These are phyloP conservation scores for Actinomortierella ambigua DNA, from an alignment of 371 early-diverging fungal species.

Conservation along the genomic window DNA sequence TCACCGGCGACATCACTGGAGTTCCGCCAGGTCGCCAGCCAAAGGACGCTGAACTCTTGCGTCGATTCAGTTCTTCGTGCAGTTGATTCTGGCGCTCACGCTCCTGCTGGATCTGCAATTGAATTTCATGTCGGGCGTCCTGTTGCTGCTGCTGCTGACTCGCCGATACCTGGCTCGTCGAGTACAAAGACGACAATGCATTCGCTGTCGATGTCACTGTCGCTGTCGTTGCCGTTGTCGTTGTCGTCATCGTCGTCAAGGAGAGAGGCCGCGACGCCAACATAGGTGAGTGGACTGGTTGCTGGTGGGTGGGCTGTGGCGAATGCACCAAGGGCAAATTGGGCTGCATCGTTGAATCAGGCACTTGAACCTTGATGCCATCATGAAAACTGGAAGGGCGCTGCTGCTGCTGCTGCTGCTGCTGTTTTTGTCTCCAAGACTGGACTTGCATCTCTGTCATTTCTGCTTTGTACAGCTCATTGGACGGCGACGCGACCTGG, in stretches of 20 bases:
- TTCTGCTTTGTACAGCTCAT: conserved; percentile 28
- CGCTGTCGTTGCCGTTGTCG: background rate
- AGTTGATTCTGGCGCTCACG: conserved; percentile 27
- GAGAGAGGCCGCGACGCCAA: no score
- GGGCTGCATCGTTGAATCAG: conserved; percentile 7
- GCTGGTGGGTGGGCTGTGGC: background rate
- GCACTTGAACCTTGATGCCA: conserved; percentile 30
- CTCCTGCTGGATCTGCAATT: conserved; percentile 22
- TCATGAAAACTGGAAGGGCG: background rate
- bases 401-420: conserved; percentile 13
- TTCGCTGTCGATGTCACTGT: no score
- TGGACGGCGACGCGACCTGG: background rate
- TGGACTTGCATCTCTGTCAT: conserved; percentile 26
- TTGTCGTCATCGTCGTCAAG: no score
- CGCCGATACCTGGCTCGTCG: background rate
- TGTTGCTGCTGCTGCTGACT: background rate
- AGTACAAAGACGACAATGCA: no score
- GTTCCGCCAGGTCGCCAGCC: no score
- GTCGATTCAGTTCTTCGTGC: conserved; percentile 21
- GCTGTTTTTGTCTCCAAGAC: conserved; percentile 18
- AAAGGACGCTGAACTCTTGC: background rate
- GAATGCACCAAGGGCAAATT: background rate
- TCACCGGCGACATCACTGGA: no score
- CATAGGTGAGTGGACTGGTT: conserved; percentile 2
- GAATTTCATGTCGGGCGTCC: conserved; percentile 3